Percentiles rank a stretch among this genome's conserved stretches.
Conservation (phyloP, 768 basidiomycete genomes). For the Calocybe gangraenosa region DNA sequence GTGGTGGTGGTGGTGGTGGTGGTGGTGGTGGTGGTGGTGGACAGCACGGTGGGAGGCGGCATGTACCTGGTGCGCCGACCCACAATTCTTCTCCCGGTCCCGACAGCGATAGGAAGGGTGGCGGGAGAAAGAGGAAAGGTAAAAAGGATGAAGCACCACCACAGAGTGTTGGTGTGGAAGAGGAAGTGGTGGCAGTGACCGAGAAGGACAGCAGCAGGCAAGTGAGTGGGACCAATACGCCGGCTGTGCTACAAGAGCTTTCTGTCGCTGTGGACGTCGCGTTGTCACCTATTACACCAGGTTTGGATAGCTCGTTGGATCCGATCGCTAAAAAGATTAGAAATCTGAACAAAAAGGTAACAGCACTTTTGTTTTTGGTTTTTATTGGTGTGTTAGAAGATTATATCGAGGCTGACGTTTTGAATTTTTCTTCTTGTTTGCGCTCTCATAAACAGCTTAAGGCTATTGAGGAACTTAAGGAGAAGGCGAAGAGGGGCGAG, state of each 20-base stretch:
- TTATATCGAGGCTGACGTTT: too few species aligned
- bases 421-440: too few species aligned
- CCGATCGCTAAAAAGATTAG: constrained; percentile 88
- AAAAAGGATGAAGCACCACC: constrained; percentile 63
- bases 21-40: constrained; percentile 29
- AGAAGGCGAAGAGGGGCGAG: constrained; percentile 85
- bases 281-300: constrained; percentile 41
- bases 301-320: constrained; percentile 59
- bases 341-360: constrained; percentile 95
- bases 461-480: constrained; percentile 74
- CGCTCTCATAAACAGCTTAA: too few species aligned
- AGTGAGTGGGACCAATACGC: constrained; percentile 11
- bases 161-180: constrained; percentile 36
- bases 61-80: constrained; percentile 71
- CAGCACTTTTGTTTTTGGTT: too few species aligned
- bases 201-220: constrained; percentile 31
- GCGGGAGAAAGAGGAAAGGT: constrained; percentile 35
- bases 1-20: too few species aligned
- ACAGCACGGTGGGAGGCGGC: constrained; percentile 46
- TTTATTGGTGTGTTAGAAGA: constrained; percentile 20
- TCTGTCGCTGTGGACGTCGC: constrained; percentile 21
- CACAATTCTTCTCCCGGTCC: constrained; percentile 31
- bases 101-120: constrained; percentile 28
- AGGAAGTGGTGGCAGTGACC: constrained; percentile 18
- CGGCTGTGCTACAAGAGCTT: constrained; percentile 7